Evolutionary conservation across 192 early-diverging fungal genomes (phyloP).

Genomic region (Linnemannia hyalina): DNA sequence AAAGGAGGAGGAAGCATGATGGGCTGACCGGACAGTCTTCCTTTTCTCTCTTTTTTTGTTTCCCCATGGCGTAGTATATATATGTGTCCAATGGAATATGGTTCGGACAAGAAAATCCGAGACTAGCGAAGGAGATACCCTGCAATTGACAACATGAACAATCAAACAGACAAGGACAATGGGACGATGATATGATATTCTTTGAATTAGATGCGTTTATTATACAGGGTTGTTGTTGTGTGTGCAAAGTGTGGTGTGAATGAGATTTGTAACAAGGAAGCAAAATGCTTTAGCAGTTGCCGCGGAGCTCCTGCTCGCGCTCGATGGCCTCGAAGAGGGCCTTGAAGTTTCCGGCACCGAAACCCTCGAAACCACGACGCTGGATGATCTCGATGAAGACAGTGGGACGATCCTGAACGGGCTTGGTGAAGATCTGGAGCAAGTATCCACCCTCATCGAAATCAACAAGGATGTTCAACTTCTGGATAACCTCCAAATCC

Average conservation of each 20-base stretch:
- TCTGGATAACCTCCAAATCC: conserved; percentile 84
- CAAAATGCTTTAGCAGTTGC: conserved; percentile 71
- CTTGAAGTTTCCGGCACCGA: conserved; percentile 98
- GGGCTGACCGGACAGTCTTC: background rate
- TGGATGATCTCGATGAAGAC: conserved; percentile 98
- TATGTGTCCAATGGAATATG: background rate
- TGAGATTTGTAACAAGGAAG: background rate
- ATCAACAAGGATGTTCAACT: conserved; percentile 93
- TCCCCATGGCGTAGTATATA: background rate
- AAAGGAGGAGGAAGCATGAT: background rate
- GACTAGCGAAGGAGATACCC: background rate
- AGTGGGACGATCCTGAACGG: conserved; percentile 95
- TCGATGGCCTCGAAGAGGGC: conserved; percentile 97
- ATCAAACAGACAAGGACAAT: background rate
- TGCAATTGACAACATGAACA: background rate
- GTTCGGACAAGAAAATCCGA: conserved; percentile 2
- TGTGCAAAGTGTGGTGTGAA: background rate
- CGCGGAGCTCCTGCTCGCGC: conserved; percentile 92
- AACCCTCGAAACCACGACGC: conserved; percentile 91
- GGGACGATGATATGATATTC: background rate
- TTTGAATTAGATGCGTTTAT: conserved; percentile 20
- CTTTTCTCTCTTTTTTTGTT: background rate
- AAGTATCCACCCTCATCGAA: conserved; percentile 98
- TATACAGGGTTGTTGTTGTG: conserved; percentile 7
- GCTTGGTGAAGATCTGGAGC: conserved; percentile 92